Base-by-base conservation (phyloP, 768 basidiomycete genomes). In the Tricholoma flavovirens region DNA sequence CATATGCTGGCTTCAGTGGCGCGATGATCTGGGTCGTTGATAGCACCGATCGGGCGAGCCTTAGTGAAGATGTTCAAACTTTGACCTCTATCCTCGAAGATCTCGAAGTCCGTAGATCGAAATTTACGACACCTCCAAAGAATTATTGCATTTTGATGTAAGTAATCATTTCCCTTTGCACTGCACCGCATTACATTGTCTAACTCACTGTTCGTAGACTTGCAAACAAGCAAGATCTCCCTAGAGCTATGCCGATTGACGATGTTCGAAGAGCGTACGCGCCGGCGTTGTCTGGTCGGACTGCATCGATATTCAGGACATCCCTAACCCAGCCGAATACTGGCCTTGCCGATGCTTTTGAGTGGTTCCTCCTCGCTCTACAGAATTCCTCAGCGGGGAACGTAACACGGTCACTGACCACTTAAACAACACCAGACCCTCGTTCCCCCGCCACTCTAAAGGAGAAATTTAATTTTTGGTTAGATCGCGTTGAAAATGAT, bases 11-110 rank as follows among this genome's bases (percentile, higher is more conserved):
- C 6, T 43, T 42, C 5, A 75, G 78, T 12, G 79, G 83, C 61
- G 84, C 81, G 32, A 69, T 87, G 64, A 77, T 87, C 60, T 87
- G 83, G 76, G 71, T 84, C n/a, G 79, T 87, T 29, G 83, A 87
- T 65, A 78, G 78, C 36, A 73, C 73, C 54, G 79, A 83, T 60
- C 67, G 73, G 50, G 75, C 78, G 33, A 71, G 77, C 45, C 69
- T 86, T n/a, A 54, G 30, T 32, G 7, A 32, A 32, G 30, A 32
- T 11, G 30, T 32, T 1, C 8, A 32, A 32, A 8, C 30, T 32
- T 32, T 32, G 30, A 32, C 3, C 30, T 4, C 4, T 29, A 29
- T 35, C 33, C 33, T 35, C 12, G 33, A 5, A 36, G 9, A 36
- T 15, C 3, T 36, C 15, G 6, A 36, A 2, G 11, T 14, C 12